phyloP scores from a whole-genome alignment of 345 rosid species.

The Salix viminalis region DNA sequence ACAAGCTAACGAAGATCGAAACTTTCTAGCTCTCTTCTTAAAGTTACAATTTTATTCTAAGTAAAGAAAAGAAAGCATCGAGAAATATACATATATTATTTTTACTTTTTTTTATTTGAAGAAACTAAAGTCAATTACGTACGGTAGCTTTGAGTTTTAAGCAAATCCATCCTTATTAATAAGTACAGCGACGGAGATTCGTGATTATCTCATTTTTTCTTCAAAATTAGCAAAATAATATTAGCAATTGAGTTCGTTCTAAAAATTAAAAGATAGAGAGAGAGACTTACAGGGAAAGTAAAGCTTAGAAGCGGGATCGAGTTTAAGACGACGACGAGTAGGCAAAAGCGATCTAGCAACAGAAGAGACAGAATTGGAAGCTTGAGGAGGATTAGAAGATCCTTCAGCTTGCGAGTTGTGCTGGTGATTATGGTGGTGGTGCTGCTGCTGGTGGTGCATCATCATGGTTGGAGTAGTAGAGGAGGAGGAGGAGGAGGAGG shows the following conservation, averaged over 20 bases:
- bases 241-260: not conserved
- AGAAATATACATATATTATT: too few species aligned
- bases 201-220: not conserved
- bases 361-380: constrained; percentile 60
- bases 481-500: constrained; percentile 46
- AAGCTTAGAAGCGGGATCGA: constrained; percentile 83
- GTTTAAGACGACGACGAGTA: constrained; percentile 68
- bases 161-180: too few species aligned
- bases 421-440: constrained; percentile 13
- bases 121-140: too few species aligned
- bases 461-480: constrained; percentile 7
- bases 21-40: not conserved
- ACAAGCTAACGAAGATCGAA: not conserved
- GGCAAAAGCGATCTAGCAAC: constrained; percentile 81
- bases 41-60: not conserved
- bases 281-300: constrained; percentile 73
- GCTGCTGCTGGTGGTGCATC: not conserved
- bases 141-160: too few species aligned
- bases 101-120: too few species aligned
- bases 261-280: not conserved
- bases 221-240: not conserved
- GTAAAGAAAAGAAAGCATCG: not conserved
- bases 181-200: too few species aligned
- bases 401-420: constrained; percentile 46
- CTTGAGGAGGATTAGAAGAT: constrained; percentile 32